phyloP scores from a whole-genome alignment of 1,139 yeast species.

The Pichia sp. region DNA sequence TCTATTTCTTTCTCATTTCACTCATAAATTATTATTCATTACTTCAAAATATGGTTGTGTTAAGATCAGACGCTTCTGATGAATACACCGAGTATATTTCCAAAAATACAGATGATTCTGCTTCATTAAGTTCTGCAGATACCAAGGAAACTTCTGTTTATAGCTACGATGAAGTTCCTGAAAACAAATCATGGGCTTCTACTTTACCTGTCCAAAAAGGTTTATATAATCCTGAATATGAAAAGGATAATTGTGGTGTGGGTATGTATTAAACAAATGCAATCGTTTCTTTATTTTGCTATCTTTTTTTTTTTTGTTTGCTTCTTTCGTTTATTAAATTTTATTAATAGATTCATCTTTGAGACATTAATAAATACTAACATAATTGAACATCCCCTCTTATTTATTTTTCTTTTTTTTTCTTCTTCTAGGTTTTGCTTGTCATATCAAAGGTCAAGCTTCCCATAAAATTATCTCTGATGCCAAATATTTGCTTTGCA shows the following conservation, averaged over 20 bases:
- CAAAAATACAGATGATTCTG: not conserved
- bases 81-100: slow-evolving; percentile 16
- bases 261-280: slow-evolving; percentile 35
- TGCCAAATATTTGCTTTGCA: slow-evolving; percentile 80
- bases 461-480: slow-evolving; percentile 93
- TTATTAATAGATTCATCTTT: too few relatives aligned
- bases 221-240: slow-evolving; percentile 86
- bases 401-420: not conserved
- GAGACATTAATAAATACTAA: too few relatives aligned
- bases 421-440: slow-evolving; percentile 54
- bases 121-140: not conserved
- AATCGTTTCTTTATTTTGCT: not conserved
- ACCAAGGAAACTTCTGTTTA: slow-evolving; percentile 30
- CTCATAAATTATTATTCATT: not conserved
- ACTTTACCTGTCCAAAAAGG: slow-evolving; percentile 84
- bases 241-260: slow-evolving; percentile 98
- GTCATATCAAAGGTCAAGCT: slow-evolving; percentile 81
- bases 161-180: slow-evolving; percentile 67
- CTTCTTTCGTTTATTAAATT: too few relatives aligned
- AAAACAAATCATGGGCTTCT: slow-evolving; percentile 87
- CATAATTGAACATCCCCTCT: not conserved
- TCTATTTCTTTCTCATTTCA: not conserved
- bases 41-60: slow-evolving; percentile 11
- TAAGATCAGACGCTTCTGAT: slow-evolving; percentile 24
- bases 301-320: not conserved